These are phyloP conservation scores for Myotisia sp. DNA, from an alignment of 2,329 filamentous ascomycete genomes.

Conservation along the genomic window DNA sequence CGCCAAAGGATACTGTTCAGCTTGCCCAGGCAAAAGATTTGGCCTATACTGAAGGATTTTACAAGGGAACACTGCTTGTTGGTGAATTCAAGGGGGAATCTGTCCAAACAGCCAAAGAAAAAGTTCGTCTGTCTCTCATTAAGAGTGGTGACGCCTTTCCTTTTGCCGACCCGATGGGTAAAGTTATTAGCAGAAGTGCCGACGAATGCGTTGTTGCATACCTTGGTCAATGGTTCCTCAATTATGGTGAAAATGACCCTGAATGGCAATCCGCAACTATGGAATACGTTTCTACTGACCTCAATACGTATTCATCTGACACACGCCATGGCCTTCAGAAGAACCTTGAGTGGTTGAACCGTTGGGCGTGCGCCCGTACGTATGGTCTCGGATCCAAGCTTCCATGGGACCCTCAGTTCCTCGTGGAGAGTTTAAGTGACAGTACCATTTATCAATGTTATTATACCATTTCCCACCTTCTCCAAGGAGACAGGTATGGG, in stretches of 20 bases:
- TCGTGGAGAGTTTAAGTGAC: conserved; percentile 86
- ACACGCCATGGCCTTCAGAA: conserved; percentile 69
- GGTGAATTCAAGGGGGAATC: conserved; percentile 79
- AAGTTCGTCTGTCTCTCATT: conserved; percentile 65
- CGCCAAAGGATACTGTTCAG: conserved; percentile 83
- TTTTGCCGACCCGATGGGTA: conserved; percentile 84
- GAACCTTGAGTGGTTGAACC: conserved; percentile 80
- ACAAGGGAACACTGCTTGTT: conserved; percentile 78
- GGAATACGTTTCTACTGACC: conserved; percentile 53
- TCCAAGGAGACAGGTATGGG: conserved; percentile 80
- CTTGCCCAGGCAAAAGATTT: conserved; percentile 88
- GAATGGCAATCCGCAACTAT: conserved; percentile 68
- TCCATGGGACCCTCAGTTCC: conserved; percentile 80
- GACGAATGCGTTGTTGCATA: conserved; percentile 89
- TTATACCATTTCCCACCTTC: conserved; percentile 46
- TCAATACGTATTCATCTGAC: conserved; percentile 69
- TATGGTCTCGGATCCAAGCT: conserved; percentile 89
- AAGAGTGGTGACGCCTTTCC: conserved; percentile 67
- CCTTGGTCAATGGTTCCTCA: conserved; percentile 95
- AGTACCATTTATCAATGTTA: conserved; percentile 70
- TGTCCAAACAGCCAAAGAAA: conserved; percentile 74
- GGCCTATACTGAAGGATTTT: conserved; percentile 95
- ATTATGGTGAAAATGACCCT: conserved; percentile 73
- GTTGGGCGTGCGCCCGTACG: conserved; percentile 86
- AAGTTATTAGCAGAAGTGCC: conserved; percentile 74